Conservation (phyloP, 83 land plant species). For the Picea engelmannii region DNA sequence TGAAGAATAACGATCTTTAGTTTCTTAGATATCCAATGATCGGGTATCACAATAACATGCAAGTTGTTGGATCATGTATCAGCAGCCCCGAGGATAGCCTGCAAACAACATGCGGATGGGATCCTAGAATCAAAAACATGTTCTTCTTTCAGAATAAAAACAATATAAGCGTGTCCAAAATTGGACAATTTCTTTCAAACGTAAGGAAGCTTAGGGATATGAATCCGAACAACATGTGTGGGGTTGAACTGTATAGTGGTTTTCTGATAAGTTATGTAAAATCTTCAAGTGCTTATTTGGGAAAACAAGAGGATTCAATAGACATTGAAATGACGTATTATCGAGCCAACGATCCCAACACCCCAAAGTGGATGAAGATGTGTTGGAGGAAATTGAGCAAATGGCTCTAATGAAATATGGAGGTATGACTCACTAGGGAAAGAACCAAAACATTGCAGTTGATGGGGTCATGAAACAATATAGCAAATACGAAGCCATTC, state of each 20-base stretch:
- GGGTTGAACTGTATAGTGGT: slow-evolving; percentile 39
- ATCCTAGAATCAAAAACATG: slow-evolving; percentile 17
- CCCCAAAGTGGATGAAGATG: no score
- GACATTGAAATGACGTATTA: slow-evolving; percentile 42
- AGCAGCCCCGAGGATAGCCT: not conserved
- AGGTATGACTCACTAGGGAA: no score
- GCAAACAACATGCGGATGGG: slow-evolving; percentile 38
- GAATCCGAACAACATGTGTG: slow-evolving; percentile 31
- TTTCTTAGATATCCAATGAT: no score
- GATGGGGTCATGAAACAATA: no score
- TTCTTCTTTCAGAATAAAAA: slow-evolving; percentile 30
- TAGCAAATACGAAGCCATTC: no score
- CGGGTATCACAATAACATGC: no score
- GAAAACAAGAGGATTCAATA: slow-evolving; percentile 17
- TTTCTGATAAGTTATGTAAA: slow-evolving; percentile 36
- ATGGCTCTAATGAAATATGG: no score
- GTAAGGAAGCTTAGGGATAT: slow-evolving; percentile 37
- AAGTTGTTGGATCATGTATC: slow-evolving; percentile 23
- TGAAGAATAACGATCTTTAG: not conserved
- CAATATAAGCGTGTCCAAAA: slow-evolving; percentile 3
- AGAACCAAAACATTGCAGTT: no score
- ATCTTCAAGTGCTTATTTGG: slow-evolving; percentile 13
- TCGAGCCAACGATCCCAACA: not conserved
- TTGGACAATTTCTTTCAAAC: slow-evolving; percentile 25
- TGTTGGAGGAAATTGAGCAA: no score